Base-by-base conservation (phyloP, 352 stramenopile species). In the Globisporangium solare region DNA sequence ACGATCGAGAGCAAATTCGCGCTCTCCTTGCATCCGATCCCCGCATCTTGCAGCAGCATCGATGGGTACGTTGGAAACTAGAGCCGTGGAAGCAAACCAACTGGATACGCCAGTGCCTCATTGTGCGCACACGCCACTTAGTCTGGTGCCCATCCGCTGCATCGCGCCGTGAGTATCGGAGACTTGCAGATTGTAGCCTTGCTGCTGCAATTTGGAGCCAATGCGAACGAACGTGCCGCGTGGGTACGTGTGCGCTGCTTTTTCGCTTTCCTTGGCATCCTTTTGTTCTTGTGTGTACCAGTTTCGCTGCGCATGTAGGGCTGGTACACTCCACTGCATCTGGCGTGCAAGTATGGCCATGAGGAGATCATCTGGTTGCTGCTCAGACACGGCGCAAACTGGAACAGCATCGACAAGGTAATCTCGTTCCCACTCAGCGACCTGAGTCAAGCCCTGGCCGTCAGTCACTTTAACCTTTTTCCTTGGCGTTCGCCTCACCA, bases 301-400 rank as follows among this genome's bases (percentile, higher is more conserved):
- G 5, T 27, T 27, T 27, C 24, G 24, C 24, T 48, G 15, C 15
- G 32, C 11, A 53, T 54, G 42, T 50, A 86, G 76, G 83, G 83
- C 31, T 90, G 83, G 80, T 93, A 89, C 61, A 68, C 83, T 15
- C 83, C 83, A 8, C 70, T 93, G 18, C 83, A 93, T 52, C 68
- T 93, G 46, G 83, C 83, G 5, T 88, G 78, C 69, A 89, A 88
- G 37, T 61, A 66, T 46, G 83, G 80, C 18, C 66, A 83, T 41
- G 79, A 89, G 50, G 51, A 69, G 3, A 55, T 88, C 47, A 84
- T 93, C 55, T 81, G 76, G 70, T 48, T 83, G 48, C 48, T 93
- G 40, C 57, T 93, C 13, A 68, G 79, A 8, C 64, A 79, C 56
- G 79, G 80, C 11, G 80, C 76, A 6, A 71, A 79, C 27, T 93